Evolutionary conservation across 140 eudicot species (phyloP).

Genomic region (Oenanthe javanica): DNA sequence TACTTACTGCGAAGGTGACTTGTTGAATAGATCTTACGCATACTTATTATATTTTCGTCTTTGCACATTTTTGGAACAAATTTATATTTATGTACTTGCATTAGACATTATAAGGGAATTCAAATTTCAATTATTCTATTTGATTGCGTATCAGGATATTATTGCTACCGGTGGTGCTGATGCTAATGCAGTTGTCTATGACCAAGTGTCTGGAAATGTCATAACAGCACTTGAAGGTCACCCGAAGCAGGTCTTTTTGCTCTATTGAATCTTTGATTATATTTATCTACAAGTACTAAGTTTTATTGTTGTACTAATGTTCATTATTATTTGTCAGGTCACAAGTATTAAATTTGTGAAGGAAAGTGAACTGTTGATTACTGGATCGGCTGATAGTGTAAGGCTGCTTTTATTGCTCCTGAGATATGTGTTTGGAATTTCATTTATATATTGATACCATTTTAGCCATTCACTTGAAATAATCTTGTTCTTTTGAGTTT

Average conservation of each 20-base stretch:
- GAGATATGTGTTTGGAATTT: no score
- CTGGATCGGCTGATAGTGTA: conserved; percentile 90
- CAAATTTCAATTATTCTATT: neutral
- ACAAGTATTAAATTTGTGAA: conserved; percentile 76
- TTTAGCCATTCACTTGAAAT: no score
- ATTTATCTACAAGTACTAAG: neutral
- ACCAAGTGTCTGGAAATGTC: conserved; percentile 69
- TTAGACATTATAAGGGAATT: no score
- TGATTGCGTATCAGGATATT: conserved; percentile 49
- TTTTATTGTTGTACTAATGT: conserved; percentile 3
- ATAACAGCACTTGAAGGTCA: conserved; percentile 88
- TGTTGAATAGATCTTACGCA: no score
- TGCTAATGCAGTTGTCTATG: conserved; percentile 68
- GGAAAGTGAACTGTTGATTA: conserved; percentile 61
- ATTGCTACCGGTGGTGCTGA: conserved; percentile 92
- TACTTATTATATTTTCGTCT: no score
- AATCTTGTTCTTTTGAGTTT: no score
- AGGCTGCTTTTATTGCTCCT: conserved; percentile 1
- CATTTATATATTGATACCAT: no score
- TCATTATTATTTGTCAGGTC: conserved; percentile 38
- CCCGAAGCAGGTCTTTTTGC: conserved; percentile 64
- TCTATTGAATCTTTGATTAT: neutral
- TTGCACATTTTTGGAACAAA: no score
- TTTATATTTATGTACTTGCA: no score
- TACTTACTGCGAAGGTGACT: no score